Conservation (phyloP, 768 basidiomycete species). For the Mycena rosella region DNA sequence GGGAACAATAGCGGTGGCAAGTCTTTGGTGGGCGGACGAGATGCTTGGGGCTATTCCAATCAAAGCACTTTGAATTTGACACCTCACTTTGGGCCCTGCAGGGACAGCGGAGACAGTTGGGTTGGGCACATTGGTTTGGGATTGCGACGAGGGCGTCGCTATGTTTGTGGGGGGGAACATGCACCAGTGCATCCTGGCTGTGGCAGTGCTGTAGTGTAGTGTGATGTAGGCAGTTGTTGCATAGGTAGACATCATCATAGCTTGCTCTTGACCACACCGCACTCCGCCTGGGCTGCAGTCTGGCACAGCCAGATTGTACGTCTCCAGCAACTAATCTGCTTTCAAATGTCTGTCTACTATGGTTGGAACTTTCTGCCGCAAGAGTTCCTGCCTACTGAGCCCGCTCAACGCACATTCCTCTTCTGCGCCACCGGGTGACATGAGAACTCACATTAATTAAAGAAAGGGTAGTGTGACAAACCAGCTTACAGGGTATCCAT, state of each 20-base stretch:
- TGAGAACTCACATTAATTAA: constrained; percentile 23
- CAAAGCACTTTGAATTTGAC: no score
- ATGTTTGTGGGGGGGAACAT: constrained; percentile 8
- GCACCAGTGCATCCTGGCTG: constrained; percentile 7
- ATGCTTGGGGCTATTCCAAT: background rate
- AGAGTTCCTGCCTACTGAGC: constrained; percentile 6
- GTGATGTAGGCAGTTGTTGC: no score
- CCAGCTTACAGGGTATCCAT: background rate
- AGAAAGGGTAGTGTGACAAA: constrained; percentile 1
- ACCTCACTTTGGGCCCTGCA: constrained; percentile 1
- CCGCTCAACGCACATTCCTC: constrained; percentile 15
- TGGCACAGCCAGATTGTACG: no score
- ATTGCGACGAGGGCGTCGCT: constrained; percentile 9
- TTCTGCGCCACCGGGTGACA: constrained; percentile 27
- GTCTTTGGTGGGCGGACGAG: background rate
- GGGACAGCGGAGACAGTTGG: background rate
- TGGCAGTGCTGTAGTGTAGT: no score
- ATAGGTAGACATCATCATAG: no score
- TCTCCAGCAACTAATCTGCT: background rate
- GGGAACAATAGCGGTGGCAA: background rate
- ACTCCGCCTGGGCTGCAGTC: no score
- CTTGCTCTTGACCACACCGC: no score
- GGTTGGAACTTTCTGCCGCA: constrained; percentile 15
- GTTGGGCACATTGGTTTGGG: constrained; percentile 3
- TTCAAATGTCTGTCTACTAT: constrained; percentile 19